Evolutionary conservation across 352 stramenopile genomes (phyloP).

Genomic region (Stramenopiles sp.): DNA sequence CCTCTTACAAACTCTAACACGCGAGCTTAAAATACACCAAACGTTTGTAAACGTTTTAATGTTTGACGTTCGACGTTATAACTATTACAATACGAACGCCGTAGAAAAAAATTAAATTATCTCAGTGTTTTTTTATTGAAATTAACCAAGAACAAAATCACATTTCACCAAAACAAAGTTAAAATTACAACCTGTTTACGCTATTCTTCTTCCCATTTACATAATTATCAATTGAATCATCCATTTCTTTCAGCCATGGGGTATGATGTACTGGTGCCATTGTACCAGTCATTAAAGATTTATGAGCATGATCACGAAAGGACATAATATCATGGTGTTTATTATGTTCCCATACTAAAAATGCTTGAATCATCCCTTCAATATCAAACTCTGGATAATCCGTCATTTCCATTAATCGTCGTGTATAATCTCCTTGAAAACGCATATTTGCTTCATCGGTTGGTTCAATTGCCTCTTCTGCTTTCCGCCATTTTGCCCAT

Average conservation of each 20-base stretch:
- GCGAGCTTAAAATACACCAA: no score
- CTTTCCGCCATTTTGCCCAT: not conserved
- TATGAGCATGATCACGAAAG: not conserved
- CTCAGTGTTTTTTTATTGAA: no score
- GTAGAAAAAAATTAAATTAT: no score
- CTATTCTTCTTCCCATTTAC: not conserved
- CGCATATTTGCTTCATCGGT: not conserved
- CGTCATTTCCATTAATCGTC: not conserved
- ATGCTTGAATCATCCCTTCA: not conserved
- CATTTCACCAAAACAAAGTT: no score
- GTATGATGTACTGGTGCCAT: not conserved
- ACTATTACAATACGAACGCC: no score
- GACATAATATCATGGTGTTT: not conserved
- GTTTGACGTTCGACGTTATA: no score
- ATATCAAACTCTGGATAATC: not conserved
- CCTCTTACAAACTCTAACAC: no score
- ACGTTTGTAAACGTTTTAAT: no score
- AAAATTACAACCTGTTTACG: no score
- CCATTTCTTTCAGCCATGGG: not conserved
- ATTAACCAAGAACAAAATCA: no score
- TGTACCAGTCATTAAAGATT: not conserved
- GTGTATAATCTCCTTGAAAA: not conserved
- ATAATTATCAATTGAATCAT: not conserved
- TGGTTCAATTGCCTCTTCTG: not conserved
- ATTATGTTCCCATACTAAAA: not conserved